phyloP scores from a whole-genome alignment of 495 filamentous ascomycete species.

The Aspergillus sclerotioniger region DNA sequence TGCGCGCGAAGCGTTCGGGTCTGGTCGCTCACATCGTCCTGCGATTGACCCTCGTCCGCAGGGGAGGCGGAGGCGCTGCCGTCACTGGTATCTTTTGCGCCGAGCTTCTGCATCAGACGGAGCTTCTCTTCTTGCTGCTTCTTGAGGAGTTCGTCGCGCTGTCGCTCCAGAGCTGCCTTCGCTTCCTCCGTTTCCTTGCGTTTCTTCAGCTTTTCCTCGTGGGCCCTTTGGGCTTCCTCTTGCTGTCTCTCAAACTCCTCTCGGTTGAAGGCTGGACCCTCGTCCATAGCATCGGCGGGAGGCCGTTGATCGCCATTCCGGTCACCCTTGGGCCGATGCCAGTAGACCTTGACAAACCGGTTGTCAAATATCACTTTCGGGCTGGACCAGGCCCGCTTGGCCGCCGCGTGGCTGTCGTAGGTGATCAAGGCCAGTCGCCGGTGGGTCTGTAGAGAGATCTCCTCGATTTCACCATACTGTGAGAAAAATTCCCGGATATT shows the following conservation, averaged over 20 bases:
- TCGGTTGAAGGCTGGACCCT: conserved; percentile 64
- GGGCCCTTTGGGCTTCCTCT: conserved; percentile 70
- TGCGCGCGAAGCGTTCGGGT: conserved; percentile 73
- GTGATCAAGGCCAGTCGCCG: conserved; percentile 80
- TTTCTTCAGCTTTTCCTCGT: conserved; percentile 75
- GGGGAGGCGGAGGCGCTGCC: conserved; percentile 19
- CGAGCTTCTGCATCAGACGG: conserved; percentile 62
- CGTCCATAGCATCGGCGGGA: conserved; percentile 22
- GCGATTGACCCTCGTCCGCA: conserved; percentile 17
- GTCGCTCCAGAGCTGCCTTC: conserved; percentile 69
- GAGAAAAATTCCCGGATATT: conserved; percentile 78
- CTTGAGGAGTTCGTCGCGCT: conserved; percentile 71
- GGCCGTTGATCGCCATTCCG: conserved; percentile 30
- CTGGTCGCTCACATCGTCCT: conserved; percentile 52
- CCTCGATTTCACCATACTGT: conserved; percentile 73
- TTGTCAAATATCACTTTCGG: conserved; percentile 97
- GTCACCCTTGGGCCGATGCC: conserved; percentile 66
- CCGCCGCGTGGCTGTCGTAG: conserved; percentile 68
- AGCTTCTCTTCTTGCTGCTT: conserved; percentile 74
- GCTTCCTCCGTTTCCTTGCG: conserved; percentile 71
- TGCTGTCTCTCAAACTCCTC: conserved; percentile 77
- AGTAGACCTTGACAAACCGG: conserved; percentile 96
- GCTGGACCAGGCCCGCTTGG: conserved; percentile 80
- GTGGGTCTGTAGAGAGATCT: conserved; percentile 72
- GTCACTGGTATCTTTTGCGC: conserved; percentile 41